Evolutionary conservation across 305 asterid species (phyloP), one percentile per base, ranked within the genome.

Genomic region (Fraxinus latifolia): DNA sequence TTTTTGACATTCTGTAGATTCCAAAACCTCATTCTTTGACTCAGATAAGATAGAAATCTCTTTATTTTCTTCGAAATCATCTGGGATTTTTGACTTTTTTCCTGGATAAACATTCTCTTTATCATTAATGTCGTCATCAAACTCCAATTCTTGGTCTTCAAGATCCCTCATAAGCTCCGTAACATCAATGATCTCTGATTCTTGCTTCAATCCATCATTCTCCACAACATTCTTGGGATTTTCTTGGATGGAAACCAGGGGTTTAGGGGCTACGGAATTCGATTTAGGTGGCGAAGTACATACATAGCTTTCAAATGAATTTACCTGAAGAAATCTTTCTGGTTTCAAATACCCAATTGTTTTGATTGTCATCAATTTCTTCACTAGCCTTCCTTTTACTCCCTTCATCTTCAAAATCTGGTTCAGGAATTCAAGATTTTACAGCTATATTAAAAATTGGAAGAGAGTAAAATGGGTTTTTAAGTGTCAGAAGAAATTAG

Each of bases 311-410:
- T 91, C 95, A 36, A 88, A 74, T 32, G 94, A 95, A 47, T 84
- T 89, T 5, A 84, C 91, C 71, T 88, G 94, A 19, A 93, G 95
- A 42, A 92, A 79, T 62, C 91, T 89, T 50, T 96, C 98, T 4
- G 97, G 94, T 60, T 91, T 91, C 82, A 91, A 65, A 79, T 93
- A 94, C 79, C 94, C 95, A 21, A 96, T 92, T 17, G 94, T 19
- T 81, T 96, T 96, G 65, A 96, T 83, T 6, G 99, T 93, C 89
- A 88, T 90, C 83, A 96, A 81, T 77, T 91, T 93, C 90, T 92
- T 96, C 42, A 96, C 75, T 3, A 96, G 86, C 88, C 90, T 96
- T 19, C 98, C 98, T 84, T 93, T 96, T 86, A 96, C 87, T 55
- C 87, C 87, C 87, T 87, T 92, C 98, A 92, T 88, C 77, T 84